Conservation (phyloP, 805 yeast genomes). For the Candida sphagnicola region DNA sequence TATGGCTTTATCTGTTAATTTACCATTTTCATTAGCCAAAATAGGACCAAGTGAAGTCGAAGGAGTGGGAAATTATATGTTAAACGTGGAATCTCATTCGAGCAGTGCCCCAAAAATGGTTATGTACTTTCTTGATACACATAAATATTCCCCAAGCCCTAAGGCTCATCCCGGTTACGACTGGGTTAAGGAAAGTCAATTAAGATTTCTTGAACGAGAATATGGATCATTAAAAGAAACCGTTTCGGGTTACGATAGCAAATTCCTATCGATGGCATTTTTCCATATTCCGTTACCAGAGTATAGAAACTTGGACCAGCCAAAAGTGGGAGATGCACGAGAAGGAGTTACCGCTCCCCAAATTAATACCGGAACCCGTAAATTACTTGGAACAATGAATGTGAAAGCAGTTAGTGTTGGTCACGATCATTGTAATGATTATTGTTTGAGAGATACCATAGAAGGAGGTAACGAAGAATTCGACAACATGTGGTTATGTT, state of each 20-base stretch:
- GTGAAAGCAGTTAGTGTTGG: conserved; percentile 79
- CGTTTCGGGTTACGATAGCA: conserved; percentile 31
- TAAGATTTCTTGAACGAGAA: conserved; percentile 48
- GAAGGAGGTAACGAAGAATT: conserved; percentile 18
- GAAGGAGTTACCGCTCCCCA: conserved; percentile 82
- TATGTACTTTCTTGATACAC: conserved; percentile 81
- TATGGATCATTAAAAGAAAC: conserved; percentile 21
- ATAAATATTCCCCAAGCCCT: conserved; percentile 66
- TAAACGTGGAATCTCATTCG: conserved; percentile 45
- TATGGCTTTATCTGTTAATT: conserved; percentile 48
- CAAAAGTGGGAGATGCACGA: conserved; percentile 56
- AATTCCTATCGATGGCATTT: conserved; percentile 76
- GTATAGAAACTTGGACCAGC: conserved; percentile 47
- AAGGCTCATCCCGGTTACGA: conserved; percentile 77
- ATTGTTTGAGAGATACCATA: conserved; percentile 58
- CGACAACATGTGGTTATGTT: conserved; percentile 73
- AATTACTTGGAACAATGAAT: conserved; percentile 57
- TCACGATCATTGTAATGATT: conserved; percentile 95
- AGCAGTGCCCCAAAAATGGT: conserved; percentile 43
- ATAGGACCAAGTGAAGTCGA: conserved; percentile 64
- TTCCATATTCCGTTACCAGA: conserved; percentile 95
- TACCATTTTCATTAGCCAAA: conserved; percentile 67
- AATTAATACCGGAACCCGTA: conserved; percentile 63
- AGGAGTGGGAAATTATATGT: conserved; percentile 81
- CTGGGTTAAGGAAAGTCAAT: conserved; percentile 71